Percentiles rank a stretch among this genome's conserved stretches.
These are phyloP conservation scores for Suillus spraguei DNA, from an alignment of 768 basidiomycete genomes.

Conservation along the genomic window DNA sequence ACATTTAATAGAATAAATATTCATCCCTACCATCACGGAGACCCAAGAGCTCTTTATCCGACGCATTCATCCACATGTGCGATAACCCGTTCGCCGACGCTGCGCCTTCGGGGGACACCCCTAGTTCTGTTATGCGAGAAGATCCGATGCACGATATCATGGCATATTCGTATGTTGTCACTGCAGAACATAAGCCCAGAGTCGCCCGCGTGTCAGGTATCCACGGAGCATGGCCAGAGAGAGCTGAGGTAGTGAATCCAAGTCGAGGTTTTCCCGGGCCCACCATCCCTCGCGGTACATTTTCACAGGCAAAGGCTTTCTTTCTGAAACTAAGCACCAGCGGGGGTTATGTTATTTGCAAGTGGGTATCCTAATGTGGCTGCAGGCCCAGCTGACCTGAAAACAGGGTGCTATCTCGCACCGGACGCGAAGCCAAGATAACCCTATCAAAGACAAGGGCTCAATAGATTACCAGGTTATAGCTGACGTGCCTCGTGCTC, in stretches of 20 bases:
- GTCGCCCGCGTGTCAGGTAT: conserved; percentile 6
- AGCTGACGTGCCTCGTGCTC: conserved; percentile 9
- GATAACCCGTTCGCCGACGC: not conserved
- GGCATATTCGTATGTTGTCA: conserved; percentile 7
- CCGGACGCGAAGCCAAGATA: conserved; percentile 6
- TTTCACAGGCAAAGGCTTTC: conserved; percentile 11
- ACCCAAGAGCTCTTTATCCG: not conserved
- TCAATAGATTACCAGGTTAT: conserved; percentile 1
- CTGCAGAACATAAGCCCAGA: conserved; percentile 11
- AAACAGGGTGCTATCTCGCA: not conserved
- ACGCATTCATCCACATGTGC: not conserved
- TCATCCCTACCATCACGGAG: not conserved
- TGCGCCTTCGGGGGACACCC: not conserved
- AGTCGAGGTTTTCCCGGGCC: not conserved
- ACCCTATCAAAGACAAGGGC: conserved; percentile 1
- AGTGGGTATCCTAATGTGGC: not conserved
- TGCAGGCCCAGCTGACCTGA: not conserved
- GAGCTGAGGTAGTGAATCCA: not conserved
- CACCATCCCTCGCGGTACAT: conserved; percentile 7
- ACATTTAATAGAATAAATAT: not conserved
- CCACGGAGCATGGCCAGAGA: conserved; percentile 6
- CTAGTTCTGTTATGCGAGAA: not conserved
- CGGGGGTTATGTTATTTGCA: not conserved
- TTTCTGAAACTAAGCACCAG: conserved; percentile 2
- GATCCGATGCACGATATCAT: conserved; percentile 3